A percentile compares a stretch with the other conserved stretches of the same genome.
phyloP scores from a whole-genome alignment of 2,329 filamentous ascomycete genomes.

The Alternaria sp. region DNA sequence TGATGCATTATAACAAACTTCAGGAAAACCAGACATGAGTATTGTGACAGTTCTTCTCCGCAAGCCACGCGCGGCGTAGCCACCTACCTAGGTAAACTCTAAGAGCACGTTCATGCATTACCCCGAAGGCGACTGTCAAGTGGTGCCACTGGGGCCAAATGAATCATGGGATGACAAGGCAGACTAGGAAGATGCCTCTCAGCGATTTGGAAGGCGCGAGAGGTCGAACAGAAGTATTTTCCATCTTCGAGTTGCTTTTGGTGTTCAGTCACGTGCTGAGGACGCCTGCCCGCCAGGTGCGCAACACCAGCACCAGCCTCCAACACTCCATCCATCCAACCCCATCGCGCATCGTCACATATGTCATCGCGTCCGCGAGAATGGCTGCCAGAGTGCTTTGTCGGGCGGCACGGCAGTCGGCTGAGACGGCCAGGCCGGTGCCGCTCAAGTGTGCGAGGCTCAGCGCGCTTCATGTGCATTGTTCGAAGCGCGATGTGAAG shows the following conservation, averaged over 20 bases:
- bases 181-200: background rate
- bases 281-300: background rate
- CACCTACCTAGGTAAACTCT: background rate
- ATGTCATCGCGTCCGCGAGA: constrained; percentile 7
- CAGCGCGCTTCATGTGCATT: constrained; percentile 48
- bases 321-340: background rate
- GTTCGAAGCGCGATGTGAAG: constrained; percentile 46
- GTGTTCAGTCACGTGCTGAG: constrained; percentile 7
- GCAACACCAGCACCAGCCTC: background rate
- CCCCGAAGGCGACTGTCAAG: background rate
- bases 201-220: background rate
- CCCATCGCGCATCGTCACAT: constrained; percentile 2
- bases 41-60: constrained; percentile 10
- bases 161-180: background rate
- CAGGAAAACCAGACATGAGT: background rate
- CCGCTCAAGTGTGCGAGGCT: constrained; percentile 37
- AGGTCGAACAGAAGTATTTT: constrained; percentile 2
- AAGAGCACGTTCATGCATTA: background rate
- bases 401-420: constrained; percentile 20
- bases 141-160: background rate
- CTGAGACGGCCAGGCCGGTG: constrained; percentile 42
- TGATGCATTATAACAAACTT: background rate
- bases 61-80: background rate
- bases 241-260: background rate
- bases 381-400: constrained; percentile 17